These are phyloP conservation scores for Onygenales sp. DNA, from an alignment of 2,329 filamentous ascomycete species.

Conservation along the genomic window DNA sequence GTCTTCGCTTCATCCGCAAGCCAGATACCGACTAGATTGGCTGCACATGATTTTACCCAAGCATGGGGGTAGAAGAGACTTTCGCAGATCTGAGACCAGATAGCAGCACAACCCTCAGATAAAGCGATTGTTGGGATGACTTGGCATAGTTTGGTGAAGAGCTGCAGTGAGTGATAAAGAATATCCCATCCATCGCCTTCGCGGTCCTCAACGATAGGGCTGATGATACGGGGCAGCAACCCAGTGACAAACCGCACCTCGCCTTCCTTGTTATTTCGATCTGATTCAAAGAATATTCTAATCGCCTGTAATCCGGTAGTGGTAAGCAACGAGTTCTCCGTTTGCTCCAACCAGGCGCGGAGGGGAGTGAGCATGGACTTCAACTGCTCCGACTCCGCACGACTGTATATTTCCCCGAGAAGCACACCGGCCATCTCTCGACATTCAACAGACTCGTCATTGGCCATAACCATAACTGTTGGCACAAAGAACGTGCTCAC, in stretches of 20 bases:
- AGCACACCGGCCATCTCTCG: constrained; percentile 70
- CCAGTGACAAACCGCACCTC: constrained; percentile 54
- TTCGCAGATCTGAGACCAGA: constrained; percentile 62
- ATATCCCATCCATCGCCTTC: constrained; percentile 56
- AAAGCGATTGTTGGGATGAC: constrained; percentile 57
- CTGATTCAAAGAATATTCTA: constrained; percentile 68
- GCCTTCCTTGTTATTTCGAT: constrained; percentile 52
- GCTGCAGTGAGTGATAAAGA: constrained; percentile 61
- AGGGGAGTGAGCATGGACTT: constrained; percentile 63
- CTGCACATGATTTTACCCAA: constrained; percentile 66
- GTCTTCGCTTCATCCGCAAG: constrained; percentile 67
- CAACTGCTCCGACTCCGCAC: constrained; percentile 62
- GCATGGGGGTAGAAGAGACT: constrained; percentile 64
- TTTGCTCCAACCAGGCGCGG: constrained; percentile 65
- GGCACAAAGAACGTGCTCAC: constrained; percentile 75
- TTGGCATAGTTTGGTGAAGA: constrained; percentile 58
- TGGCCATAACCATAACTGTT: constrained; percentile 72
- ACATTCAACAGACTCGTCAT: constrained; percentile 81
- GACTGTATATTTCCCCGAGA: constrained; percentile 69
- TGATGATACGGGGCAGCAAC: constrained; percentile 47
- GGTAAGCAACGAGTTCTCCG: constrained; percentile 60
- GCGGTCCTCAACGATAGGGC: constrained; percentile 38
- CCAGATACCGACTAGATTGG: constrained; percentile 65
- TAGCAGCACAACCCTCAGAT: constrained; percentile 45
- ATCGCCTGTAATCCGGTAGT: constrained; percentile 72